Conservation (phyloP, 73 alveolate genomes). For the Paramecium pentaurelia region DNA sequence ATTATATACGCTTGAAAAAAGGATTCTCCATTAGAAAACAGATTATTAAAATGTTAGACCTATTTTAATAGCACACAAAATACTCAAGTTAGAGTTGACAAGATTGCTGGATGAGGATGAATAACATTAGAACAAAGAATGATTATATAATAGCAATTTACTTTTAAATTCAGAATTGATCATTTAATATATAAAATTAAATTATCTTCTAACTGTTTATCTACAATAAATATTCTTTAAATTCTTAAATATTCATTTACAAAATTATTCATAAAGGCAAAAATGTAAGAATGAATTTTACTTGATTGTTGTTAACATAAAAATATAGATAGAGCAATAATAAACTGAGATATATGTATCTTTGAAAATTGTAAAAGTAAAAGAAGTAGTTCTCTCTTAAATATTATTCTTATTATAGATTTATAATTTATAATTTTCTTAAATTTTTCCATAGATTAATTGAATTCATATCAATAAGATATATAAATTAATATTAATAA, state of each 20-base stretch:
- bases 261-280: too few species aligned
- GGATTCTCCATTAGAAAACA: not conserved
- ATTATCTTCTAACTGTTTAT: not conserved
- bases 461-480: too few species aligned
- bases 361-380: too few species aligned
- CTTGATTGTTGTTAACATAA: too few species aligned
- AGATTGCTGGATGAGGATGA: conserved; percentile 42
- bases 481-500: not conserved
- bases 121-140: conserved; percentile 41
- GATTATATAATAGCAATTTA: not conserved
- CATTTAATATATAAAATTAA: not conserved
- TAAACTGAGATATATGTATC: too few species aligned
- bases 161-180: not conserved
- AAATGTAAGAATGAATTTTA: too few species aligned
- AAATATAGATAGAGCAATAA: too few species aligned
- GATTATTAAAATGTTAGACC: conserved; percentile 37
- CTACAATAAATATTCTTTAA: not conserved
- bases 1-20: conserved; percentile 26
- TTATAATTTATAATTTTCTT: too few species aligned
- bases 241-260: not conserved
- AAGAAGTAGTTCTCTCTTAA: too few species aligned
- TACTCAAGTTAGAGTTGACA: conserved; percentile 41
- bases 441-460: not conserved
- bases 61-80: conserved; percentile 54
- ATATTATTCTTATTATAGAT: too few species aligned